Base-by-base conservation (phyloP, 2,329 filamentous ascomycete species). In the Venturia effusa region DNA sequence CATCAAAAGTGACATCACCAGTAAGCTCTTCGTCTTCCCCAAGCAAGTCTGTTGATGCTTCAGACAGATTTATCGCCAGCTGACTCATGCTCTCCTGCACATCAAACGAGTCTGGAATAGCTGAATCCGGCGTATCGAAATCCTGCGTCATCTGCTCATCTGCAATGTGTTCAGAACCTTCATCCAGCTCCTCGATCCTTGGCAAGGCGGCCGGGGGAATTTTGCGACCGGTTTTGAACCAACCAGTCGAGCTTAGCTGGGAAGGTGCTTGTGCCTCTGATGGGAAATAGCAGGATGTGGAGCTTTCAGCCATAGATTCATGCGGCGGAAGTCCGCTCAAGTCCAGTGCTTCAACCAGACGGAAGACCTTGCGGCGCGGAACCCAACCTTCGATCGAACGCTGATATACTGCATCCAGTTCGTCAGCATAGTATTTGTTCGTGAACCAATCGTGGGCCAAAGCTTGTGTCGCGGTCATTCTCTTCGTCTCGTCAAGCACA, bases 381-480 rank as follows among this genome's bases (percentile, higher is more conserved):
- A 71, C 70, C 83, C 83, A 86, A 63, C 78, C 74, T 40, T 71
- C 69, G 64, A 80, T 78, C 0, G 80, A 76, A 45, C 77, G 74
- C 64, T 76, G 61, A 67, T 85, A 85, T 3, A 83, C 70, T 0
- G 74, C 75, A 37, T 82, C 74, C 63, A 83, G 79, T 22, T 80
- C 76, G 17, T 70, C 69, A 24, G 72, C 75, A 69, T 83, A 79
- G 10, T 71, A 68, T n/a, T 74, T 71, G 67, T 83, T 80, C 1
- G 78, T 78, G 67, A 87, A 83, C 84, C 84, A 87, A 11, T 68
- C 64, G 71, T 86, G 83, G 11, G 70, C 63, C 39, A 86, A 69
- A 3, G 83, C 83, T 70, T 84, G 69, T n/a, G 77, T 75, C 2
- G 78, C 83, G 11, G 79, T 80, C 73, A 85, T 75, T 34, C 84